Evolutionary conservation across 352 stramenopile species (phyloP), one percentile per base, ranked within the genome.

Genomic region (Globisporangium iwayamae): DNA sequence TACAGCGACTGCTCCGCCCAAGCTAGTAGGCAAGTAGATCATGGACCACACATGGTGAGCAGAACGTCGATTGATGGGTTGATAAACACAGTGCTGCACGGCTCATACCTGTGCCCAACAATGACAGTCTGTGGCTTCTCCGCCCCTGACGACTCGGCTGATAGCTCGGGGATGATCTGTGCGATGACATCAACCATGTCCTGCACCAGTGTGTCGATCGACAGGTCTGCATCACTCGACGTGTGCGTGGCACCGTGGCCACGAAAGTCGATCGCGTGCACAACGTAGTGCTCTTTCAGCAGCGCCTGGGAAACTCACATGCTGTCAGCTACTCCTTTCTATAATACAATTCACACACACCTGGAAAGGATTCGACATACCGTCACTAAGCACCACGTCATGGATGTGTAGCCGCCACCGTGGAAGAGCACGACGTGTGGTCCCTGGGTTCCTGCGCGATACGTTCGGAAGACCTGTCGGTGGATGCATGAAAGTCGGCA

Each of bases 241-340:
- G 85, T 91, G 46, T 70, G 66, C 0, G 86, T 91, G 64, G 16
- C 54, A 85, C 83, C 89, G 60, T 96, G 89, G 41, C 83, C 87
- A 32, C 89, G 85, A 20, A 96, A 74, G 66, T 96, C 89, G 60
- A 93, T 87, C 18, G 89, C 84, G 60, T 94, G 75, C 43, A 96
- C 75, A n/a, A 71, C 86, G 58, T 81, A 93, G 46, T 74, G 73
- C 16, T 90, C 70, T 63, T 93, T 95, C 11, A 94, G 69, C 51
- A 92, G 62, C 20, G 78, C 73, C 89, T 96, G 58, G 8, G 54
- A 20, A 14, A 47, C 4, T 2, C 16, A 47, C 16, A 20, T 9
- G 41, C 14, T 20, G 6, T 47, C 41, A 47, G 41, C 41, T 47
- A 5, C 6, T 8, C 16, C 1, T 47, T 47, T 28, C 25, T 28